Conservation (phyloP, 2,329 filamentous ascomycete species). For the Alternaria metachromatica region DNA sequence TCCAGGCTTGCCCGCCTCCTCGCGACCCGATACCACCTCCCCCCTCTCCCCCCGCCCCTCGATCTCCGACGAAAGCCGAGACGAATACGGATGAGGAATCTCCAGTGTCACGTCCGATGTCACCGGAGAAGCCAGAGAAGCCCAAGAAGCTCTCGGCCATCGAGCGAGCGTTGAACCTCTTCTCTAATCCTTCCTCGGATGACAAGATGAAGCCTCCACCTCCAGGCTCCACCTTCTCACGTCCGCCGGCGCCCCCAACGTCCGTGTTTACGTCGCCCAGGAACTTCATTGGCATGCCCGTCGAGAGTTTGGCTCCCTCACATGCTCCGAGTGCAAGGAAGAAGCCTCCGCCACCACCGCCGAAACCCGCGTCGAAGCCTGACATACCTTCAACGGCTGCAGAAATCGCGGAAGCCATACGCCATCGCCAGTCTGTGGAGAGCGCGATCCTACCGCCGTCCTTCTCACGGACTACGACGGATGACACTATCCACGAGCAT, state of each 20-base stretch:
- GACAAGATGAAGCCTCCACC: constrained; percentile 4
- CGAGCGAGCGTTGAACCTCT: constrained; percentile 23
- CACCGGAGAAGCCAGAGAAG: constrained; percentile 26
- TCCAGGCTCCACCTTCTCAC: constrained; percentile 30
- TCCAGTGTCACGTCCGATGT: constrained; percentile 17
- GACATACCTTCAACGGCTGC: constrained; percentile 14
- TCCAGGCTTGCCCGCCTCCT: constrained; percentile 13
- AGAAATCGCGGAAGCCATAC: constrained; percentile 19
- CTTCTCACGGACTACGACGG: constrained; percentile 18
- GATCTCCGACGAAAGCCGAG: constrained; percentile 17
- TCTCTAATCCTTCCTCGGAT: constrained; percentile 3
- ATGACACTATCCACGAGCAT: constrained; percentile 22
- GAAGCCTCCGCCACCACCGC: constrained; percentile 12
- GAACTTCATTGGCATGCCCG: constrained; percentile 31
- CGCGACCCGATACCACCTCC: constrained; percentile 13
- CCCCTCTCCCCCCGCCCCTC: constrained; percentile 9
- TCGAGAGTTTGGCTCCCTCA: constrained; percentile 26
- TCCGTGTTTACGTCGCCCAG: constrained; percentile 33
- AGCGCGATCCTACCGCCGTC: constrained; percentile 32
- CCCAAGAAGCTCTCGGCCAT: constrained; percentile 21
- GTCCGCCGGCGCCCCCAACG: constrained; percentile 38
- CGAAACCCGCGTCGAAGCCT: constrained; percentile 13
- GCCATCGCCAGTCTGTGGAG: constrained; percentile 23
- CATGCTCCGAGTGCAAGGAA: constrained; percentile 22
- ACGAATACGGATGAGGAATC: constrained; percentile 21